These are phyloP conservation scores for Caulochytrium protostelioides DNA, from an alignment of 371 early-diverging fungal species.

Conservation along the genomic window DNA sequence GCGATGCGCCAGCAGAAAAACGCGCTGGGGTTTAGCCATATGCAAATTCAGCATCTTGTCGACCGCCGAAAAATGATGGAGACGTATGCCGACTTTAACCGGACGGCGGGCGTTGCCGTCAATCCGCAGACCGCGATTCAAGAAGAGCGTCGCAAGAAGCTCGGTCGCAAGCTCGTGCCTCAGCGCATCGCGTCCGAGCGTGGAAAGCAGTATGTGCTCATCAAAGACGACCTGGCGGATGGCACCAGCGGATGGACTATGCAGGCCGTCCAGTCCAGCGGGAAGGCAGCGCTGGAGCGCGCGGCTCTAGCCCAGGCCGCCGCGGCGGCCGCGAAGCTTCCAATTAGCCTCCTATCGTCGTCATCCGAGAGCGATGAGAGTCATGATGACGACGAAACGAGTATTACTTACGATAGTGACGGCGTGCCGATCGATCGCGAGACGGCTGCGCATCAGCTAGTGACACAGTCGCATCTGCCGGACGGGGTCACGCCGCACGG, in stretches of 20 bases:
- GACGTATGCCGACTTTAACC: slow-evolving; percentile 16
- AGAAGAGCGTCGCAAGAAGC: neutral
- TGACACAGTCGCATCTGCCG: no score
- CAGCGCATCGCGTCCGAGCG: slow-evolving; percentile 59
- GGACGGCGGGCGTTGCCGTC: slow-evolving; percentile 8
- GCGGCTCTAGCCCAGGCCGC: no score
- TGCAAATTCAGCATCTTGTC: slow-evolving; percentile 66
- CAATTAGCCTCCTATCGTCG: no score
- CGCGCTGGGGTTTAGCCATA: slow-evolving; percentile 65
- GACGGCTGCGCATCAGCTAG: no score
- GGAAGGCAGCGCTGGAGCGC: slow-evolving; percentile 8
- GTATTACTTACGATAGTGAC: no score
- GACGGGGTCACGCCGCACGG: no score
- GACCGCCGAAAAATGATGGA: slow-evolving; percentile 71
- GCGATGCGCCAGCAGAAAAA: slow-evolving; percentile 37
- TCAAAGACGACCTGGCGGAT: slow-evolving; percentile 76
- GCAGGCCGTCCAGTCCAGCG: no score
- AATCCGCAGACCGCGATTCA: slow-evolving; percentile 2
- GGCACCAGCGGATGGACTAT: no score
- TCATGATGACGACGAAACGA: no score
- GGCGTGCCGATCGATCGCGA: no score
- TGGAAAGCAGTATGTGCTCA: slow-evolving; percentile 50
- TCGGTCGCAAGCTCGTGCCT: slow-evolving; percentile 5
- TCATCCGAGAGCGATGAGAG: no score
- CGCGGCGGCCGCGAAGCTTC: no score